Percentiles rank a stretch among this genome's conserved stretches.
These are phyloP conservation scores for Phytopythium oedochilum DNA, from an alignment of 352 stramenopile species.

Conservation along the genomic window DNA sequence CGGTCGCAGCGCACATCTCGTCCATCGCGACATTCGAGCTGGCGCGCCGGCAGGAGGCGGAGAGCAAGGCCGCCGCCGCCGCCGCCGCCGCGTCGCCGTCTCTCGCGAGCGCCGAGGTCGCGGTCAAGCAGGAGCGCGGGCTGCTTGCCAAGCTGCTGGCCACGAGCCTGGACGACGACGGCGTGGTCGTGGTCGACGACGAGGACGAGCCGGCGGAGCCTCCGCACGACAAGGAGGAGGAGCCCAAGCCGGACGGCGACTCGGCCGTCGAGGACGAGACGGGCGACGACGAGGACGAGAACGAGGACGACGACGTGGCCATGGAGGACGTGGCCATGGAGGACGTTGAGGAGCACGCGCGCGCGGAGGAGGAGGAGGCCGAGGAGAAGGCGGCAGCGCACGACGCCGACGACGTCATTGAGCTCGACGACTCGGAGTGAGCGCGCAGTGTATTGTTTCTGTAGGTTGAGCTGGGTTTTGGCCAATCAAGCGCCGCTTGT, in stretches of 20 bases:
- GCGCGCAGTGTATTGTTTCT: background rate
- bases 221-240: slow-evolving; percentile 9
- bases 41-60: slow-evolving; percentile 14
- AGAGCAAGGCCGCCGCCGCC: slow-evolving; percentile 7
- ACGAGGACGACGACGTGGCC: slow-evolving; percentile 26
- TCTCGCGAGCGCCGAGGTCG: background rate
- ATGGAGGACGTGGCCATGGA: slow-evolving; percentile 16
- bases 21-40: slow-evolving; percentile 67
- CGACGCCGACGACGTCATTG: background rate
- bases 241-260: slow-evolving; percentile 11
- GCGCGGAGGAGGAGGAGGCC: background rate
- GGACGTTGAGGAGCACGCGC: slow-evolving; percentile 8
- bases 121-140: slow-evolving; percentile 26
- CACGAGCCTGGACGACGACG: slow-evolving; percentile 36
- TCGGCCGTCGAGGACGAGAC: slow-evolving; percentile 15
- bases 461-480: slow-evolving; percentile 11
- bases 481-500: slow-evolving; percentile 15
- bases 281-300: slow-evolving; percentile 26
- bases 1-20: slow-evolving; percentile 68
- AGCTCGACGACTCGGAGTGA: too few species aligned
- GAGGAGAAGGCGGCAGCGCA: background rate
- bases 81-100: too few species aligned
- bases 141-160: slow-evolving; percentile 47
- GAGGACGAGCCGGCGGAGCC: slow-evolving; percentile 23
- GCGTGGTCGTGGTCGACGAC: slow-evolving; percentile 59